Percentiles rank a stretch among this genome's conserved stretches.
phyloP scores from a whole-genome alignment of 768 basidiomycete genomes.

The Naganishia friedmannii region DNA sequence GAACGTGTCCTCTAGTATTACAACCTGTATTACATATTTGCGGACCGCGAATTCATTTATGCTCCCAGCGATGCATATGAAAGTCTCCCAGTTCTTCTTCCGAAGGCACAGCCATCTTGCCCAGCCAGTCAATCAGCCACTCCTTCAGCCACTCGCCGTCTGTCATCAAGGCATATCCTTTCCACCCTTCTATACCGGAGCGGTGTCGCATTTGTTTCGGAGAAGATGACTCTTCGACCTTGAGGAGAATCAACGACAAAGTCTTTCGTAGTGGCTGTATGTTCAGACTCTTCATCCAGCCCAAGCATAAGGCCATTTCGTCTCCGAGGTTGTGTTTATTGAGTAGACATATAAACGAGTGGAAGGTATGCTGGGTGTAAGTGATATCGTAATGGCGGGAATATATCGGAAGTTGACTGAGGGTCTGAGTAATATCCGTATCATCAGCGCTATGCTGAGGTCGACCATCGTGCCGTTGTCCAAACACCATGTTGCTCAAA shows the following conservation, averaged over 20 bases:
- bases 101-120: conserved; percentile 9
- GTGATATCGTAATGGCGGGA: conserved; percentile 20
- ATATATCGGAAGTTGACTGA: conserved; percentile 1
- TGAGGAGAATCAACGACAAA: conserved; percentile 4
- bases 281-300: not conserved
- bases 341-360: conserved; percentile 14
- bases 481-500: conserved; percentile 8
- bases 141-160: conserved; percentile 10
- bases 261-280: conserved; percentile 22
- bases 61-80: conserved; percentile 5
- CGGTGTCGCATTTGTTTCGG: conserved; percentile 12
- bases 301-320: conserved; percentile 17
- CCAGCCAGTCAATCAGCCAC: conserved; percentile 6
- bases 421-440: not conserved
- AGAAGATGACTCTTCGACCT: not conserved
- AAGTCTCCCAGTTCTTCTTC: conserved; percentile 8
- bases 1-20: conserved; percentile 11
- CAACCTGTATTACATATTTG: conserved; percentile 1
- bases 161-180: conserved; percentile 8
- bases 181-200: not conserved
- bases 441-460: no score
- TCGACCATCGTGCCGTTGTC: not conserved
- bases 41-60: not conserved
- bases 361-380: conserved; percentile 1
- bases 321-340: conserved; percentile 19